These are phyloP conservation scores for Xylaria arbuscula DNA, from an alignment of 2,329 filamentous ascomycete genomes.

Conservation along the genomic window DNA sequence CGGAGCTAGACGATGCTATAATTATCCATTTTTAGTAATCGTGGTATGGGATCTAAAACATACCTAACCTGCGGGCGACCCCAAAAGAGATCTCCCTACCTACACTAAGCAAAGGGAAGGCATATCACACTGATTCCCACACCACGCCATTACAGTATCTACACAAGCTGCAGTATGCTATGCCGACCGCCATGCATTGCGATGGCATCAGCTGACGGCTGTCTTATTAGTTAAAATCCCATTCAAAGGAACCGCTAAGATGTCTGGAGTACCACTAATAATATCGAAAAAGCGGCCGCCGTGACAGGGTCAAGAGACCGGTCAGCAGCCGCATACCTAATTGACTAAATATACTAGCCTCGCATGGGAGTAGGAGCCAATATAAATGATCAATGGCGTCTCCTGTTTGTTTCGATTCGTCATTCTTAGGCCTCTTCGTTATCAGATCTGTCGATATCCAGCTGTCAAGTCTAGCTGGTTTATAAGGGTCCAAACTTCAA, in stretches of 20 bases:
- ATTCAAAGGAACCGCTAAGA: conserved; percentile 25
- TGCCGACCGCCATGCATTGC: conserved; percentile 19
- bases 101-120: not conserved
- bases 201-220: conserved; percentile 32
- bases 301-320: conserved; percentile 18
- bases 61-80: conserved; percentile 9
- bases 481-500: conserved; percentile 1
- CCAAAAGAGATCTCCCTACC: not conserved
- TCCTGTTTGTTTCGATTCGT: conserved; percentile 16
- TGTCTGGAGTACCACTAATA: conserved; percentile 14
- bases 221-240: not conserved
- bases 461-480: conserved; percentile 9
- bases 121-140: not conserved
- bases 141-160: conserved; percentile 16
- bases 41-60: conserved; percentile 7
- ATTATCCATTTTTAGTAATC: conserved; percentile 38
- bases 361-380: not conserved
- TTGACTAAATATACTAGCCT: conserved; percentile 15
- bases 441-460: conserved; percentile 25
- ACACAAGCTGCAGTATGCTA: conserved; percentile 2
- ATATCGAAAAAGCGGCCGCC: not conserved
- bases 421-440: conserved; percentile 19
- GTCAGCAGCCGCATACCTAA: conserved; percentile 9
- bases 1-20: conserved; percentile 32
- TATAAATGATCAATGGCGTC: conserved; percentile 29